Evolutionary conservation across 371 early-diverging fungal genomes (phyloP).

Genomic region (Mucor piriformis): DNA sequence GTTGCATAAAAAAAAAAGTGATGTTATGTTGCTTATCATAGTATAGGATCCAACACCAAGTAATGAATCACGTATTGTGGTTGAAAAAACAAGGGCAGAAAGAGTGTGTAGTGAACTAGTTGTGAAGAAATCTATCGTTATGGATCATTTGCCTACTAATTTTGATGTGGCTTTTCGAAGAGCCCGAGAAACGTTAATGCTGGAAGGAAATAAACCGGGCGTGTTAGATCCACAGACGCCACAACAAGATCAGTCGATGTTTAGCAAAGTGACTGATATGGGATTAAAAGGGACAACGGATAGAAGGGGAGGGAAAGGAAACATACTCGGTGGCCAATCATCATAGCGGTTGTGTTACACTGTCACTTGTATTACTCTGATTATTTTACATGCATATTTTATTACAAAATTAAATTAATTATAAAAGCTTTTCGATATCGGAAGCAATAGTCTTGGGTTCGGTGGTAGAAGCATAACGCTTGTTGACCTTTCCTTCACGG

Average conservation of each 20-base stretch:
- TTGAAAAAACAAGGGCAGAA: slow-evolving; percentile 41
- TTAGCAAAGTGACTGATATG: slow-evolving; percentile 7
- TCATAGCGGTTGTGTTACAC: neutral
- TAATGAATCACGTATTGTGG: slow-evolving; percentile 50
- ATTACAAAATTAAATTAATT: slow-evolving; percentile 3
- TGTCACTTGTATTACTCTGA: neutral
- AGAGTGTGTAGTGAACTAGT: slow-evolving; percentile 49
- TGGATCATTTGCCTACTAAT: slow-evolving; percentile 54
- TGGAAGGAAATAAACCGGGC: slow-evolving; percentile 23
- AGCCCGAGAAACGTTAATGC: slow-evolving; percentile 47
- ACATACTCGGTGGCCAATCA: neutral
- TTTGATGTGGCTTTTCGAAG: slow-evolving; percentile 50
- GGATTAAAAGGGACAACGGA: slow-evolving; percentile 24
- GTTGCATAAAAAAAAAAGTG: neutral
- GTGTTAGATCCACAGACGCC: slow-evolving; percentile 9
- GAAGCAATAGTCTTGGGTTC: slow-evolving; percentile 55
- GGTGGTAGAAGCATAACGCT: slow-evolving; percentile 58
- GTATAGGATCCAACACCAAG: slow-evolving; percentile 45
- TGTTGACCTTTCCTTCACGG: slow-evolving; percentile 62
- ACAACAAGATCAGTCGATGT: neutral
- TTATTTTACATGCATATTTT: neutral
- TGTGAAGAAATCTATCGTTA: slow-evolving; percentile 42
- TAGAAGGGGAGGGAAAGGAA: slow-evolving; percentile 22
- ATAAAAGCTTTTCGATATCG: slow-evolving; percentile 55
- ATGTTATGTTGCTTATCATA: neutral